Percentiles rank a stretch among this genome's conserved stretches.
Conservation (phyloP, 345 rosid genomes). For the Salix suchowensis region DNA sequence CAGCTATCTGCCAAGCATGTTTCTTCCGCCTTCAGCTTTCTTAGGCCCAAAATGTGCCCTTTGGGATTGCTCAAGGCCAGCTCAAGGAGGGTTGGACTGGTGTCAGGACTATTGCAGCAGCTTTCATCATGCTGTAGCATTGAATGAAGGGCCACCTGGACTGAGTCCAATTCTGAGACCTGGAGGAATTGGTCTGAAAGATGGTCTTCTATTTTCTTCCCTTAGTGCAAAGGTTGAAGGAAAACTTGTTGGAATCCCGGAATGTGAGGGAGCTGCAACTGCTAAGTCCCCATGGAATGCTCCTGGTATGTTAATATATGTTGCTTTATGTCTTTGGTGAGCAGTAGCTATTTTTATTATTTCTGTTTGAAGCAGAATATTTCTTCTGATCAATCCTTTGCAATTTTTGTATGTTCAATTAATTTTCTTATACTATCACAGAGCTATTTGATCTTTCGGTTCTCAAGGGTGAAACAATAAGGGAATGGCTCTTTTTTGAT, state of each 20-base stretch:
- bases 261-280: slow-evolving; percentile 99
- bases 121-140: slow-evolving; percentile 79
- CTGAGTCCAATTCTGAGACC: slow-evolving; percentile 85
- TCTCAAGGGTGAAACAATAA: slow-evolving; percentile 79
- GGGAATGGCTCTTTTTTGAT: slow-evolving; percentile 99
- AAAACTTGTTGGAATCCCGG: slow-evolving; percentile 91
- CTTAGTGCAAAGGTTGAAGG: slow-evolving; percentile 77
- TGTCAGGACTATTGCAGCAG: slow-evolving; percentile 87
- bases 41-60: slow-evolving; percentile 96
- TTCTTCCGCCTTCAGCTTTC: slow-evolving; percentile 89
- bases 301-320: slow-evolving; percentile 51
- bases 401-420: slow-evolving; percentile 8
- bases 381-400: slow-evolving; percentile 6
- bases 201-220: slow-evolving; percentile 82
- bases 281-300: slow-evolving; percentile 99
- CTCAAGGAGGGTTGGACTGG: slow-evolving; percentile 76
- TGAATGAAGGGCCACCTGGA: slow-evolving; percentile 92
- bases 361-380: background rate
- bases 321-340: slow-evolving; percentile 7
- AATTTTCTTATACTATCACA: slow-evolving; percentile 35
- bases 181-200: slow-evolving; percentile 87
- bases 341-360: background rate
- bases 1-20: slow-evolving; percentile 55
- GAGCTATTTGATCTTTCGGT: slow-evolving; percentile 90
- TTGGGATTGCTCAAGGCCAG: slow-evolving; percentile 99